Evolutionary conservation across 768 basidiomycete species (phyloP).

Genomic region (Agrocybe praecox): DNA sequence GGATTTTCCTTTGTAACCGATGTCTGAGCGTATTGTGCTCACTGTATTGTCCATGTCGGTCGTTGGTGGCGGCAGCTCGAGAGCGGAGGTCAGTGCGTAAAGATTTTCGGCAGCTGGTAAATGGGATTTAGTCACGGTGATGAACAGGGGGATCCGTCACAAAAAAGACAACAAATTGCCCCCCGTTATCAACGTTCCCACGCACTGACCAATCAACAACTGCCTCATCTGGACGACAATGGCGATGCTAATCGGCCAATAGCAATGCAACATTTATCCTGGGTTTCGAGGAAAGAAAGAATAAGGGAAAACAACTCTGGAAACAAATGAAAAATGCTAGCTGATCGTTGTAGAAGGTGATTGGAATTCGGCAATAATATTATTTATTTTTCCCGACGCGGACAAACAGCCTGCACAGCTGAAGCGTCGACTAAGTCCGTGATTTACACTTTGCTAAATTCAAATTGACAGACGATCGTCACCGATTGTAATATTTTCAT

Average conservation of each 20-base stretch:
- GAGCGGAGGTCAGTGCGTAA: slow-evolving; percentile 44
- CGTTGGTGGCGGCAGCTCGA: slow-evolving; percentile 31
- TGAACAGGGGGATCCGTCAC: slow-evolving; percentile 26
- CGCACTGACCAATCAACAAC: too few relatives aligned
- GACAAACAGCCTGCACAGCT: slow-evolving; percentile 18
- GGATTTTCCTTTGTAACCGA: slow-evolving; percentile 25
- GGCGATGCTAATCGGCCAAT: too few relatives aligned
- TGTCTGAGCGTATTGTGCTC: background rate
- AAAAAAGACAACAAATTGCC: background rate
- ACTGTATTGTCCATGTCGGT: slow-evolving; percentile 8
- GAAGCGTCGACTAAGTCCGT: slow-evolving; percentile 3
- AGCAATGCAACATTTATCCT: too few relatives aligned
- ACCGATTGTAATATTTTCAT: too few relatives aligned
- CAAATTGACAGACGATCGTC: background rate
- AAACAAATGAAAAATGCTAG: too few relatives aligned
- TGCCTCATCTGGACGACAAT: too few relatives aligned
- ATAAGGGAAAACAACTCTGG: too few relatives aligned
- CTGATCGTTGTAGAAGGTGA: too few relatives aligned
- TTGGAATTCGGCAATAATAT: slow-evolving; percentile 1
- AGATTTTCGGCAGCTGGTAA: slow-evolving; percentile 34
- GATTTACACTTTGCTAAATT: background rate
- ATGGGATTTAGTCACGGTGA: slow-evolving; percentile 34
- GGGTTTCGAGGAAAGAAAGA: too few relatives aligned
- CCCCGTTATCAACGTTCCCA: background rate
- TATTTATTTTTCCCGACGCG: slow-evolving; percentile 8